phyloP scores from a whole-genome alignment of 192 early-diverging fungal genomes.

The Podila verticillata region DNA sequence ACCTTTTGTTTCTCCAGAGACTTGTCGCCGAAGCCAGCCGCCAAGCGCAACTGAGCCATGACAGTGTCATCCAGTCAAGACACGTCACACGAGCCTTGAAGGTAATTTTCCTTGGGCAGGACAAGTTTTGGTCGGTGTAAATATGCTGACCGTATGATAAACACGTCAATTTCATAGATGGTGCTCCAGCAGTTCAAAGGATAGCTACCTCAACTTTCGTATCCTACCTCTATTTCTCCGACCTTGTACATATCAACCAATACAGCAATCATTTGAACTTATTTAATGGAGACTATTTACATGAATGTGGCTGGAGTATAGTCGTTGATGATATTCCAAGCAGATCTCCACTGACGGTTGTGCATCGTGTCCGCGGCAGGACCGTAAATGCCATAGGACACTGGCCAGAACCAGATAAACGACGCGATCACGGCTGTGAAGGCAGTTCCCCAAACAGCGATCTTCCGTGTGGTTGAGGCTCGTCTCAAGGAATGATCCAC shows the following conservation, averaged over 20 bases:
- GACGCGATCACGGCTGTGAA: slow-evolving; percentile 41
- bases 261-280: no score
- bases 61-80: slow-evolving; percentile 45
- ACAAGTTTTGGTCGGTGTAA: background rate
- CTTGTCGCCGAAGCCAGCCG: slow-evolving; percentile 38
- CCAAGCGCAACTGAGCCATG: slow-evolving; percentile 32
- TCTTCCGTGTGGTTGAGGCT: background rate
- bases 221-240: background rate
- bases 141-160: background rate
- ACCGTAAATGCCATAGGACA: slow-evolving; percentile 67
- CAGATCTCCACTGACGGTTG: slow-evolving; percentile 39
- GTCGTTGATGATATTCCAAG: slow-evolving; percentile 13
- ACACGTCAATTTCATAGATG: background rate
- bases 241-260: background rate
- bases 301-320: background rate
- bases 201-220: background rate
- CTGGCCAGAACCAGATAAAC: slow-evolving; percentile 59
- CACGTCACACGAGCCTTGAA: slow-evolving; percentile 38
- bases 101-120: slow-evolving; percentile 5
- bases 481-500: slow-evolving; percentile 73
- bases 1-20: slow-evolving; percentile 43
- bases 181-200: slow-evolving; percentile 50
- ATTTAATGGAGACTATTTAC: background rate
- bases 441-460: slow-evolving; percentile 20
- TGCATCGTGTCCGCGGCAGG: slow-evolving; percentile 50